These are phyloP conservation scores for Melaleuca alternifolia DNA, from an alignment of 345 rosid genomes.

Conservation along the genomic window DNA sequence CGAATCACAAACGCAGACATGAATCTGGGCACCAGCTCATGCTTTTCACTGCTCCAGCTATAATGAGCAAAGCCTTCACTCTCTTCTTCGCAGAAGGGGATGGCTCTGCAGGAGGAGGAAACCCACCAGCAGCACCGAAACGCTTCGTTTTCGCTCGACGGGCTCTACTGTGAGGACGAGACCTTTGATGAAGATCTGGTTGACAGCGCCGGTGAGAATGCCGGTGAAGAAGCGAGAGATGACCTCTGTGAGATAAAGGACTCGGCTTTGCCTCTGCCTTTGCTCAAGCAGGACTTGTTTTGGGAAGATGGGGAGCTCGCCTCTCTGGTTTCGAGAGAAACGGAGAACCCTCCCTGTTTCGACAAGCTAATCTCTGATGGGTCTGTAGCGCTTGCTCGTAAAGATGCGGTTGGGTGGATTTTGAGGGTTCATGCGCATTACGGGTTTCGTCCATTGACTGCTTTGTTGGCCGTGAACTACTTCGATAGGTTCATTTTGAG, in stretches of 20 bases:
- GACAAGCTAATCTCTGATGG: slow-evolving; percentile 21
- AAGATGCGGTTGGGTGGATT: slow-evolving; percentile 67
- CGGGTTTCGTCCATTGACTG: slow-evolving; percentile 60
- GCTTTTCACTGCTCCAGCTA: not conserved
- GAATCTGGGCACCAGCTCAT: not conserved
- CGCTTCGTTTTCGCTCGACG: slow-evolving; percentile 37
- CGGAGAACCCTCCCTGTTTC: slow-evolving; percentile 27
- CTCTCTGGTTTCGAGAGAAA: slow-evolving; percentile 47
- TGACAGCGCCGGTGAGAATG: slow-evolving; percentile 9
- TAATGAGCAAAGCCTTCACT: slow-evolving; percentile 39
- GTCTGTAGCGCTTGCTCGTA: slow-evolving; percentile 30
- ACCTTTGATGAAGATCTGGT: slow-evolving; percentile 18
- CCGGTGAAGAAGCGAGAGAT: slow-evolving; percentile 1
- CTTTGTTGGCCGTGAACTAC: slow-evolving; percentile 73
- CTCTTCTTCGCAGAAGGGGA: slow-evolving; percentile 50
- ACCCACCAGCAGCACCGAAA: slow-evolving; percentile 12
- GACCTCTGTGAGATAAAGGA: slow-evolving; percentile 12
- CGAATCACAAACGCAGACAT: not conserved
- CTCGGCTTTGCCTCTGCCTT: slow-evolving; percentile 28
- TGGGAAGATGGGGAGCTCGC: slow-evolving; percentile 52
- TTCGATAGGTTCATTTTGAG: slow-evolving; percentile 74
- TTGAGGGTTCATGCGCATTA: slow-evolving; percentile 46
- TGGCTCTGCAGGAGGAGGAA: slow-evolving; percentile 48
- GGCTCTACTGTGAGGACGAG: slow-evolving; percentile 64
- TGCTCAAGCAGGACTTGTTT: not conserved